Percentiles rank a stretch among this genome's conserved stretches.
Conservation (phyloP, 352 stramenopile species). For the Plasmopara viticola region DNA sequence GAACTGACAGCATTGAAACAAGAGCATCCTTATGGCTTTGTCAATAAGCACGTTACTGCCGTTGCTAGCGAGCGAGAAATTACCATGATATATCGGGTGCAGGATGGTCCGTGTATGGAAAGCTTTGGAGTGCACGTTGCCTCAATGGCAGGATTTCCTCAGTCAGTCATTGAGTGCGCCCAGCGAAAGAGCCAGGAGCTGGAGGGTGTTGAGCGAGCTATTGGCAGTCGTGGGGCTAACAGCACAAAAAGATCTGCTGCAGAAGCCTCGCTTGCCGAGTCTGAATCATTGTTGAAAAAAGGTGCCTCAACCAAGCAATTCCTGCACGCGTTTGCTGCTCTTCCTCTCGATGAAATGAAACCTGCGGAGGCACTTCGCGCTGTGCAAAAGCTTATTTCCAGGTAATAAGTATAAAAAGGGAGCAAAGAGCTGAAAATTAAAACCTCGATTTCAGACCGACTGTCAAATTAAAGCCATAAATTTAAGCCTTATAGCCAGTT, state of each 20-base stretch:
- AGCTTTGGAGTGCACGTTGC: slow-evolving; percentile 99
- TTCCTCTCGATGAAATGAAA: slow-evolving; percentile 58
- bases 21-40: slow-evolving; percentile 51
- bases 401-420: too few species aligned
- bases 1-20: slow-evolving; percentile 94
- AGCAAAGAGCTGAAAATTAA: too few species aligned
- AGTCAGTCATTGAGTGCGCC: slow-evolving; percentile 88
- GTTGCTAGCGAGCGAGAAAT: slow-evolving; percentile 73
- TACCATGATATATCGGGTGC: slow-evolving; percentile 91
- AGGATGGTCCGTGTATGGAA: slow-evolving; percentile 93
- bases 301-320: slow-evolving; percentile 26
- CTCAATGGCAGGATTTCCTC: slow-evolving; percentile 94
- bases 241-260: slow-evolving; percentile 14
- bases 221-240: slow-evolving; percentile 16
- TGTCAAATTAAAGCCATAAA: too few species aligned
- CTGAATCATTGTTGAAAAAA: slow-evolving; percentile 33
- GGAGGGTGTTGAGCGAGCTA: slow-evolving; percentile 70
- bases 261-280: slow-evolving; percentile 11
- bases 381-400: slow-evolving; percentile 12
- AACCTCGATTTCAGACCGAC: too few species aligned
- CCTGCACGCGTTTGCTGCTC: slow-evolving; percentile 49
- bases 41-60: slow-evolving; percentile 97
- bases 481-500: too few species aligned
- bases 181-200: slow-evolving; percentile 93
- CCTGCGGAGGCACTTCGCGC: slow-evolving; percentile 36